Conservation (phyloP, 2,329 filamentous ascomycete species). For the Xylariaceae sp. region DNA sequence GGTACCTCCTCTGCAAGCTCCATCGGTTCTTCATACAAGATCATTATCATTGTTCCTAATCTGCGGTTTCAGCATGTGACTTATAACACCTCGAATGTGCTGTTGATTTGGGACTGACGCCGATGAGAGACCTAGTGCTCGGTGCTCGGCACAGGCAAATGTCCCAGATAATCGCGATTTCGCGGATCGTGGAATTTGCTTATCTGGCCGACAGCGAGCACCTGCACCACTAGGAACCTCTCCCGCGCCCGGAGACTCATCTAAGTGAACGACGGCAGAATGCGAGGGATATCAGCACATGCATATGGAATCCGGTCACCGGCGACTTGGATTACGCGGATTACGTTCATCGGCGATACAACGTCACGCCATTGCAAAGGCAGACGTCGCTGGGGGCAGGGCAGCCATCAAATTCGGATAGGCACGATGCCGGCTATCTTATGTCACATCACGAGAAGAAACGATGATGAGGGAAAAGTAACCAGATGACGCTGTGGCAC, state of each 20-base stretch:
- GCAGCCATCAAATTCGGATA: background rate
- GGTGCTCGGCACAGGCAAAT: background rate
- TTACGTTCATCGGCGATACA: constrained; percentile 3
- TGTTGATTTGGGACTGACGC: background rate
- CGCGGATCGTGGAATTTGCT: background rate
- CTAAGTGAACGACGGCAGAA: constrained; percentile 5
- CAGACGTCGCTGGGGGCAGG: background rate
- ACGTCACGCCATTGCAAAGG: constrained; percentile 4
- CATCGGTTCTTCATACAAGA: no score
- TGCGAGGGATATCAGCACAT: background rate
- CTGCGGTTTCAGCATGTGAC: background rate
- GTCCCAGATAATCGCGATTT: background rate
- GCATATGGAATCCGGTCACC: constrained; percentile 4
- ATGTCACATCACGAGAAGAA: background rate
- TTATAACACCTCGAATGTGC: background rate
- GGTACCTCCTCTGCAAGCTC: no score
- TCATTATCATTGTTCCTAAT: no score
- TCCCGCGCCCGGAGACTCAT: constrained; percentile 8
- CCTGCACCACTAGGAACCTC: constrained; percentile 15
- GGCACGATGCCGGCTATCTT: background rate
- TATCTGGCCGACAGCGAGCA: background rate
- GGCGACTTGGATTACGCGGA: constrained; percentile 20
- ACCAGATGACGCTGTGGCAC: background rate
- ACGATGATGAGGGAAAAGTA: background rate
- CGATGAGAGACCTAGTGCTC: background rate